phyloP scores from a whole-genome alignment of 2,329 filamentous ascomycete species.

The Gnomoniopsis sp. region DNA sequence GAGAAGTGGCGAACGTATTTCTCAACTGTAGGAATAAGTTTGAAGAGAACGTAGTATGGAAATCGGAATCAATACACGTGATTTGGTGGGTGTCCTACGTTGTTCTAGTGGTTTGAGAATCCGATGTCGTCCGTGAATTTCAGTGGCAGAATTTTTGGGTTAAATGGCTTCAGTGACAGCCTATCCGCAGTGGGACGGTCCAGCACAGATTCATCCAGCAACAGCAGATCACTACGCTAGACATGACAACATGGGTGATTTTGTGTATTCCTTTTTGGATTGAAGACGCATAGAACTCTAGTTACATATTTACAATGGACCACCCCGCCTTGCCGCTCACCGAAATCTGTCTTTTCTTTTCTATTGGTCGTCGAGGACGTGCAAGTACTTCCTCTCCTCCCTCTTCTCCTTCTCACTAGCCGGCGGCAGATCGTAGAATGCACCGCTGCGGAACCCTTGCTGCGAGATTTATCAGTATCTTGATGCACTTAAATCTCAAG shows the following conservation, averaged over 20 bases:
- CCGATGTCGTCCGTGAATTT: background rate
- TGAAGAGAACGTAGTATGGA: too few relatives aligned
- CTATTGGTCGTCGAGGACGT: conserved; percentile 86
- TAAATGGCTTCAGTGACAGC: background rate
- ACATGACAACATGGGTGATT: background rate
- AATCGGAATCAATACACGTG: too few relatives aligned
- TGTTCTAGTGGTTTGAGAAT: background rate
- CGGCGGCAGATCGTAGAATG: conserved; percentile 90
- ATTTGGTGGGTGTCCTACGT: background rate
- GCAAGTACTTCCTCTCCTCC: conserved; percentile 95
- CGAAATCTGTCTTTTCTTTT: conserved; percentile 23
- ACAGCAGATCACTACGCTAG: background rate
- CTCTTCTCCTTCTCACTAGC: conserved; percentile 91
- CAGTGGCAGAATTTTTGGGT: background rate
- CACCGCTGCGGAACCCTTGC: conserved; percentile 86
- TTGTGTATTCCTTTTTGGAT: conserved; percentile 11
- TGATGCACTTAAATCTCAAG: background rate
- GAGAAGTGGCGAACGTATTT: background rate
- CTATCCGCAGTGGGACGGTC: background rate
- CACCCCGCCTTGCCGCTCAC: conserved; percentile 14
- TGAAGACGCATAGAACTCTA: conserved; percentile 25
- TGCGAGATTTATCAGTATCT: conserved; percentile 34
- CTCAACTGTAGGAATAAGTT: background rate
- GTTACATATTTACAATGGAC: conserved; percentile 29
- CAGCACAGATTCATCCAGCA: background rate